Evolutionary conservation across 2,329 filamentous ascomycete genomes (phyloP).

Genomic region (Fusarium equiseti): DNA sequence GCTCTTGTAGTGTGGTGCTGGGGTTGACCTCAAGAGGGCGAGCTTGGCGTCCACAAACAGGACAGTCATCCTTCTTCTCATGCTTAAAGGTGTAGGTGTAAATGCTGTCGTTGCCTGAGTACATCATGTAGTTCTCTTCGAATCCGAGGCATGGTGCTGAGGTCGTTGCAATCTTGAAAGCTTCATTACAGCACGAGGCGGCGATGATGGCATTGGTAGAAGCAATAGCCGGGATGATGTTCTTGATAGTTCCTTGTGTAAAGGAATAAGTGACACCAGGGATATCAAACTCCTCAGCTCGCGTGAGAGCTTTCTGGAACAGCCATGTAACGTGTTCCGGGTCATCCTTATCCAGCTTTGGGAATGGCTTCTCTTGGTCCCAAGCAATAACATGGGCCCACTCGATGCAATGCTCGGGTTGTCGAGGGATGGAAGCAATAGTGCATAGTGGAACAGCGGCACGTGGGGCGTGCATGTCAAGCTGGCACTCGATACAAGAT

Average conservation of each 20-base stretch:
- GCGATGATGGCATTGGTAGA: constrained; percentile 98
- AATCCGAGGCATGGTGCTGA: constrained; percentile 83
- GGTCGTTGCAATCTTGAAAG: constrained; percentile 89
- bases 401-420: constrained; percentile 98
- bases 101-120: constrained; percentile 93
- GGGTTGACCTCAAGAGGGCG: constrained; percentile 80
- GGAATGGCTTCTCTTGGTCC: constrained; percentile 87
- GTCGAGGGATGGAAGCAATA: constrained; percentile 93
- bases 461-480: constrained; percentile 98
- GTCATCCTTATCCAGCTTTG: constrained; percentile 92
- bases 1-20: constrained; percentile 80
- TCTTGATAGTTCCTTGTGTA: constrained; percentile 98
- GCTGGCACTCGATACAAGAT: constrained; percentile 96
- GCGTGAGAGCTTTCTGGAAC: constrained; percentile 83
- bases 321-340: constrained; percentile 98
- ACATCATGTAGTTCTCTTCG: constrained; percentile 98
- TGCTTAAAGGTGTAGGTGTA: constrained; percentile 99
- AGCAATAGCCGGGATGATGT: constrained; percentile 98
- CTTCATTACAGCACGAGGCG: constrained; percentile 95
- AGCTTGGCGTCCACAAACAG: constrained; percentile 88
- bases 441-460: constrained; percentile 97
- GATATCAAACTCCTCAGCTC: constrained; percentile 91
- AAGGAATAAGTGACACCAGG: constrained; percentile 92
- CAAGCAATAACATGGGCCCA: constrained; percentile 99
- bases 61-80: constrained; percentile 93